phyloP scores from a whole-genome alignment of 2,329 filamentous ascomycete genomes.

The Ceratocystis harringtonii region DNA sequence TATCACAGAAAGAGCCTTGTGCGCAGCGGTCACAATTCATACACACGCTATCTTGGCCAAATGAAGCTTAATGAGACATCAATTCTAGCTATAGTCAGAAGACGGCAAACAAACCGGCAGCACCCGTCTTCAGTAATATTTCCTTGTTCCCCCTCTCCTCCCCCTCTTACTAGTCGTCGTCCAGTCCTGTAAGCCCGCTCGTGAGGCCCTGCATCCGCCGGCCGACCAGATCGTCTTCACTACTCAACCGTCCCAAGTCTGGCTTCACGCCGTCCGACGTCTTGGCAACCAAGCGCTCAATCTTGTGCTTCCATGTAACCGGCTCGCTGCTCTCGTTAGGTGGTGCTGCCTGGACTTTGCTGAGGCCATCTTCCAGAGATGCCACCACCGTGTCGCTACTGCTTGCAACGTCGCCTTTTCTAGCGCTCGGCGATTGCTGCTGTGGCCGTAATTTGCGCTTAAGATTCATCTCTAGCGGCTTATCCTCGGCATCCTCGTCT shows the following conservation, averaged over 20 bases:
- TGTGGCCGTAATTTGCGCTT: constrained; percentile 16
- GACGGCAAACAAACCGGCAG: not conserved
- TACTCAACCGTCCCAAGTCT: constrained; percentile 39
- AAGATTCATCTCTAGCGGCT: constrained; percentile 56
- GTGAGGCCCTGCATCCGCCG: constrained; percentile 44
- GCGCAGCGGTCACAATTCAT: no score
- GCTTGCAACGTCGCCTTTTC: constrained; percentile 17
- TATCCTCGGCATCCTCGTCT: constrained; percentile 48
- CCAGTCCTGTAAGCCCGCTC: constrained; percentile 36
- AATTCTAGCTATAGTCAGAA: no score
- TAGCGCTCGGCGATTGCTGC: constrained; percentile 7
- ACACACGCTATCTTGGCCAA: no score
- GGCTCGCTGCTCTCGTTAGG: constrained; percentile 21
- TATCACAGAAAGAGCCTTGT: no score
- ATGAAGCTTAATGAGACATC: no score
- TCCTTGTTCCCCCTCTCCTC: not conserved
- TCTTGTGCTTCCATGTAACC: constrained; percentile 22
- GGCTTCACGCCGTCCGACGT: constrained; percentile 26
- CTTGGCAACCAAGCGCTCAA: constrained; percentile 19
- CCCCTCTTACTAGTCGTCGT: constrained; percentile 27
- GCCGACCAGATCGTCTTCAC: constrained; percentile 42
- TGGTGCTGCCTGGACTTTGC: constrained; percentile 20
- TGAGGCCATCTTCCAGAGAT: constrained; percentile 18
- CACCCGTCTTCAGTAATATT: not conserved
- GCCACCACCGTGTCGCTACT: constrained; percentile 18